Conservation (phyloP, 1,139 yeast species). For the Kodamaea sp. region DNA sequence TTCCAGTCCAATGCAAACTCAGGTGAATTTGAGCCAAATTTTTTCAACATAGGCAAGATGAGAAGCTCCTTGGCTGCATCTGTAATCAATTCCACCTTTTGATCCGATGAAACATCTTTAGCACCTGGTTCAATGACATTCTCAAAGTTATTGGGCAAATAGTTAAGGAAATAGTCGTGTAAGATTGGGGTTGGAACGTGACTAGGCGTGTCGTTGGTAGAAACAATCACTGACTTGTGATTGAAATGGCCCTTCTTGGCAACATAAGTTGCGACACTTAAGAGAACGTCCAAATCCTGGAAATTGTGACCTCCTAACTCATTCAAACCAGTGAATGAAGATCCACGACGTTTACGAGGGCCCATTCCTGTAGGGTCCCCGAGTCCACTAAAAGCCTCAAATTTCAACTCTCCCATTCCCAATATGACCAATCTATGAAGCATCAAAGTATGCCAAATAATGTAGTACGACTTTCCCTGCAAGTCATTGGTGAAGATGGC, state of each 20-base stretch:
- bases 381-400: slow-evolving; percentile 22
- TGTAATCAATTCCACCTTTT: slow-evolving; percentile 25
- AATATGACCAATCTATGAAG: slow-evolving; percentile 24
- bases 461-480: slow-evolving; percentile 38
- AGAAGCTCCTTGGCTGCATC: slow-evolving; percentile 23
- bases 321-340: slow-evolving; percentile 41
- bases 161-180: slow-evolving; percentile 41
- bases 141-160: slow-evolving; percentile 29
- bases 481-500: slow-evolving; percentile 44
- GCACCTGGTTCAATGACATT: slow-evolving; percentile 9
- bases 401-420: slow-evolving; percentile 41
- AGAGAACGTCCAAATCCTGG: slow-evolving; percentile 42
- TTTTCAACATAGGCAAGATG: slow-evolving; percentile 38
- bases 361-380: slow-evolving; percentile 22
- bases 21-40: slow-evolving; percentile 29
- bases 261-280: slow-evolving; percentile 33
- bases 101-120: slow-evolving; percentile 11
- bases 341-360: slow-evolving; percentile 27
- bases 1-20: slow-evolving; percentile 44
- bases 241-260: slow-evolving; percentile 24
- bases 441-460: slow-evolving; percentile 34
- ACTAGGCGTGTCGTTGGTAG: slow-evolving; percentile 37
- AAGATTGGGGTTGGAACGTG: slow-evolving; percentile 38
- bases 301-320: slow-evolving; percentile 46
- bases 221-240: slow-evolving; percentile 20